Percentiles rank a stretch among this genome's conserved stretches.
Conservation (phyloP, 2,329 filamentous ascomycete species). For the Malbranchea zuffiana region DNA sequence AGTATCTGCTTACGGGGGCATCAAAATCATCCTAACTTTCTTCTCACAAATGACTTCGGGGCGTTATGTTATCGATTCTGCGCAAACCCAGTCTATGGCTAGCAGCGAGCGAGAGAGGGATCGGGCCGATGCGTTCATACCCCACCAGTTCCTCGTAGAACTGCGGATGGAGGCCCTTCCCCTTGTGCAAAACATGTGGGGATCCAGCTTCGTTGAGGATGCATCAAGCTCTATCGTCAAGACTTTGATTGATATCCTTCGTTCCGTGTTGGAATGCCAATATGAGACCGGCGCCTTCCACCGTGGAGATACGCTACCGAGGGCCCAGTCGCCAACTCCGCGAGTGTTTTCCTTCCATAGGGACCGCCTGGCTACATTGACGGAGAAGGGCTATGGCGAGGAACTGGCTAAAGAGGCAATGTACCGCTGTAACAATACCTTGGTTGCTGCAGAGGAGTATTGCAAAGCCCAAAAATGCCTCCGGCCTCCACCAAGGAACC, state of each 20-base stretch:
- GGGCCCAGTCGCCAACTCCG: constrained; percentile 35
- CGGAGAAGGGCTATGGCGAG: constrained; percentile 43
- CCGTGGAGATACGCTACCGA: constrained; percentile 49
- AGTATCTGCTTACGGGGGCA: constrained; percentile 47
- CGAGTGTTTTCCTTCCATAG: constrained; percentile 44
- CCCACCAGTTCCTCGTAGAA: constrained; percentile 74
- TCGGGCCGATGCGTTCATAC: constrained; percentile 50
- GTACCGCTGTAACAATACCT: constrained; percentile 65
- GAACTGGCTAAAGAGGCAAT: constrained; percentile 66
- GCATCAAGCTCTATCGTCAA: constrained; percentile 65
- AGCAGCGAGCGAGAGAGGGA: constrained; percentile 46
- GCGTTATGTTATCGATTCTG: constrained; percentile 70
- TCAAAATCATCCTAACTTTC: constrained; percentile 76
- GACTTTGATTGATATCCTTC: constrained; percentile 71
- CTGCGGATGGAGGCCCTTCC: constrained; percentile 70
- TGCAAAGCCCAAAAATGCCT: constrained; percentile 53
- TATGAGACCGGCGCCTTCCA: constrained; percentile 56
- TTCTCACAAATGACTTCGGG: constrained; percentile 65
- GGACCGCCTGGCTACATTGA: constrained; percentile 36
- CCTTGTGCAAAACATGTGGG: constrained; percentile 68
- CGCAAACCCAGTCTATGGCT: constrained; percentile 47
- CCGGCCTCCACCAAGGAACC: constrained; percentile 51
- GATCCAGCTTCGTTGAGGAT: constrained; percentile 71
- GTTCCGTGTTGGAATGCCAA: constrained; percentile 65
- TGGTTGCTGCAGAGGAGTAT: constrained; percentile 57